A percentile compares a stretch with the other conserved stretches of the same genome.
Conservation (phyloP, 2,329 filamentous ascomycete genomes). For the Dryadomyces quercivorus region DNA sequence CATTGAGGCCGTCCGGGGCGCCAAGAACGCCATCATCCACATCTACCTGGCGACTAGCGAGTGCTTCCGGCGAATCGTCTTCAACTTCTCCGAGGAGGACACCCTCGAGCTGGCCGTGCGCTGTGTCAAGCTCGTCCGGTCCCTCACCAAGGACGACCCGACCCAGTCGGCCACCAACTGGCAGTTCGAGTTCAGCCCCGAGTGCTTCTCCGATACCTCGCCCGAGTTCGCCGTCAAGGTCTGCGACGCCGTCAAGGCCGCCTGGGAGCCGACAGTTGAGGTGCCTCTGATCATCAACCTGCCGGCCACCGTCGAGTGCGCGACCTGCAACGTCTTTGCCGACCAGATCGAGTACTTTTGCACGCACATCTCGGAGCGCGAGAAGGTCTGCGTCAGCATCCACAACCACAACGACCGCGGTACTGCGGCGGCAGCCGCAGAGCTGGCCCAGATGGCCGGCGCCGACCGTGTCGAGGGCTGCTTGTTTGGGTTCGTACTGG, state of each 20-base stretch:
- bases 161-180: conserved; percentile 47
- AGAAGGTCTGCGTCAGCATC: conserved; percentile 79
- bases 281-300: conserved; percentile 93
- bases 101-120: conserved; percentile 69
- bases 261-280: conserved; percentile 72
- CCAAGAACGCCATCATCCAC: conserved; percentile 90
- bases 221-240: conserved; percentile 73
- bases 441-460: conserved; percentile 91
- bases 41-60: conserved; percentile 94
- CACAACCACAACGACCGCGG: conserved; percentile 94
- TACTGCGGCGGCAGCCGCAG: conserved; percentile 77
- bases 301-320: conserved; percentile 89
- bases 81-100: conserved; percentile 75
- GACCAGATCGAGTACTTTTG: conserved; percentile 97
- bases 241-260: conserved; percentile 86
- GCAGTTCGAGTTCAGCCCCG: conserved; percentile 74
- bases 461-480: conserved; percentile 91
- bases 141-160: conserved; percentile 73
- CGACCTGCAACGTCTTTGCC: conserved; percentile 89
- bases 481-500: conserved; percentile 45
- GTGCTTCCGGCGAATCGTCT: conserved; percentile 87
- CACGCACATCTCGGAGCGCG: conserved; percentile 66
- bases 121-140: conserved; percentile 76
- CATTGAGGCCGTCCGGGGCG: conserved; percentile 75
- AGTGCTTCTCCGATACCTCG: conserved; percentile 82